phyloP scores from a whole-genome alignment of 495 filamentous ascomycete genomes.

The Parathielavia hyrcaniae region DNA sequence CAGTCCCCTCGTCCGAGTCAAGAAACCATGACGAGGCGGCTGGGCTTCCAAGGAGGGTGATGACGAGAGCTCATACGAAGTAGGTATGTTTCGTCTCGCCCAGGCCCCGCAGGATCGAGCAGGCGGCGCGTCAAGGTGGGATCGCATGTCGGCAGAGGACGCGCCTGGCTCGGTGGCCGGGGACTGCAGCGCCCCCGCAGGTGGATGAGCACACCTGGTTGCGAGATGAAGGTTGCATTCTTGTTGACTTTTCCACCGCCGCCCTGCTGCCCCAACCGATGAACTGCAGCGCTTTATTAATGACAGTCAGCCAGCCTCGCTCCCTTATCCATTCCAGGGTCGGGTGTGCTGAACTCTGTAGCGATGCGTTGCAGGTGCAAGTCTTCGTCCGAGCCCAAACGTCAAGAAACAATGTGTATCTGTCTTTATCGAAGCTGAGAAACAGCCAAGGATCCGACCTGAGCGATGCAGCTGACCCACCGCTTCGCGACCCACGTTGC shows the following conservation, averaged over 20 bases:
- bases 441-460: not conserved
- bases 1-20: constrained; percentile 11
- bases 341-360: not conserved
- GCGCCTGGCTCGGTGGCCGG: constrained; percentile 20
- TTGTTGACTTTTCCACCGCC: not conserved
- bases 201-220: constrained; percentile 7
- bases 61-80: too few species aligned
- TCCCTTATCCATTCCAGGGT: not conserved
- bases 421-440: not conserved
- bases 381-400: not conserved
- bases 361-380: not conserved
- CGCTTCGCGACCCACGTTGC: constrained; percentile 7
- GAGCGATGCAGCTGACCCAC: constrained; percentile 4
- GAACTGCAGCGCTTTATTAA: not conserved
- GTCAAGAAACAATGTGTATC: not conserved
- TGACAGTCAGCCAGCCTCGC: not conserved
- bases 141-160: constrained; percentile 29
- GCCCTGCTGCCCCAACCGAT: not conserved
- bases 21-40: not conserved
- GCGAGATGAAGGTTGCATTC: constrained; percentile 6
- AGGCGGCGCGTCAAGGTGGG: constrained; percentile 16
- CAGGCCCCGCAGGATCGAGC: constrained; percentile 20
- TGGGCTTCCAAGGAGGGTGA: not conserved
- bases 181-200: constrained; percentile 7
- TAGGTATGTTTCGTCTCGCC: constrained; percentile 5